Conservation (phyloP, 2,329 filamentous ascomycete species). For the Emergomyces orientalis region DNA sequence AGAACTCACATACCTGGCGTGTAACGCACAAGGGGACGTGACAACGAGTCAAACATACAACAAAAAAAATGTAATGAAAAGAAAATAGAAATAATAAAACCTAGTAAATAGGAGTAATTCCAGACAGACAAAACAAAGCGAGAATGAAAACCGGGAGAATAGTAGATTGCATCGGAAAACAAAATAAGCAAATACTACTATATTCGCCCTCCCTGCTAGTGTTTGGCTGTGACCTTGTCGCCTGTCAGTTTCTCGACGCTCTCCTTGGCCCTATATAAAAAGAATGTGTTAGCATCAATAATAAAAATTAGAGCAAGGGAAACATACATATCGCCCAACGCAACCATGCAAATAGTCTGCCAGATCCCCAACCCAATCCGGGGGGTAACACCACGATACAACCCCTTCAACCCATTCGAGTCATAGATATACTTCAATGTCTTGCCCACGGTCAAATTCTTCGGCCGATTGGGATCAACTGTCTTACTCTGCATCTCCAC, state of each 20-base stretch:
- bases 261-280: constrained; percentile 50
- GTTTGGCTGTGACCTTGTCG: constrained; percentile 55
- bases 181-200: neutral
- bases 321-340: constrained; percentile 90
- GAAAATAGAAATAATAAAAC: neutral
- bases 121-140: no score
- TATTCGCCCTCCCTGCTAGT: constrained; percentile 40
- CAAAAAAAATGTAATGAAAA: neutral
- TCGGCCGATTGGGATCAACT: constrained; percentile 91
- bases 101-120: no score
- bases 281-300: constrained; percentile 24
- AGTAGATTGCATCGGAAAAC: neutral
- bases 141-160: no score
- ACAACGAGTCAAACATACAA: neutral
- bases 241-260: constrained; percentile 56
- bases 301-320: constrained; percentile 3
- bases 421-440: constrained; percentile 76
- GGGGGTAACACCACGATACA: constrained; percentile 92
- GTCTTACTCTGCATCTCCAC: constrained; percentile 99
- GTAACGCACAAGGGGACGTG: neutral
- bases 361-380: constrained; percentile 92
- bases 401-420: constrained; percentile 76
- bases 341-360: constrained; percentile 99
- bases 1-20: neutral
- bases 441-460: constrained; percentile 96